A percentile compares a stretch with the other conserved stretches of the same genome.
These are phyloP conservation scores for Kalmusia sp. DNA, from an alignment of 2,329 filamentous ascomycete genomes.

Conservation along the genomic window DNA sequence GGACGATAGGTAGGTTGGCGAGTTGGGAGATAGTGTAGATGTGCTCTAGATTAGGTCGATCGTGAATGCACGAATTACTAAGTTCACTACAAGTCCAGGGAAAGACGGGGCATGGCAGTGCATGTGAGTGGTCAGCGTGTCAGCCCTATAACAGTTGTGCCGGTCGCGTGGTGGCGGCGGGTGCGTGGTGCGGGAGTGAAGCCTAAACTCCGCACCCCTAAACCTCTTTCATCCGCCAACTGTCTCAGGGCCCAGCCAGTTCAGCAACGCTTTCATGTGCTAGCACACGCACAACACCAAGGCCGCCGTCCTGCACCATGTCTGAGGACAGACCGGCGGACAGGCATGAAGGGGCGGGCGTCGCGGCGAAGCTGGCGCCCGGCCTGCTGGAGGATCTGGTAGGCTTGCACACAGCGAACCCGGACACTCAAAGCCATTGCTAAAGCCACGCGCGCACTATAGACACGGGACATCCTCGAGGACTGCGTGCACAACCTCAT, in stretches of 20 bases:
- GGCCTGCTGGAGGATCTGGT: slow-evolving; percentile 42
- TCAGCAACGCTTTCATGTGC: slow-evolving; percentile 16
- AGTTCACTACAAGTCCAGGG: too few relatives aligned
- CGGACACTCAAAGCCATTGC: slow-evolving; percentile 30
- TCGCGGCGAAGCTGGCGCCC: slow-evolving; percentile 30
- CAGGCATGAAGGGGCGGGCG: slow-evolving; percentile 34
- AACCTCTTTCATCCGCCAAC: slow-evolving; percentile 15
- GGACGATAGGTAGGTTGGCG: slow-evolving; percentile 79
- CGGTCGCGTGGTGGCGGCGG: slow-evolving; percentile 7
- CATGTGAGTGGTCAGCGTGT: background rate
- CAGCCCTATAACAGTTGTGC: background rate
- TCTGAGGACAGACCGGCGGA: slow-evolving; percentile 44
- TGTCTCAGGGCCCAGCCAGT: slow-evolving; percentile 17
- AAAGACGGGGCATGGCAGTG: too few relatives aligned
- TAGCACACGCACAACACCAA: slow-evolving; percentile 20
- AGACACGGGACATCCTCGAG: slow-evolving; percentile 65
- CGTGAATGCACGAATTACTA: too few relatives aligned
- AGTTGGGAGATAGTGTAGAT: slow-evolving; percentile 74
- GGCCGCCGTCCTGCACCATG: slow-evolving; percentile 37
- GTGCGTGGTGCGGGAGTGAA: slow-evolving; percentile 8
- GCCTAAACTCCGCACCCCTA: background rate
- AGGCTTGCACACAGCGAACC: too few relatives aligned
- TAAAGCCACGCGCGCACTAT: slow-evolving; percentile 21
- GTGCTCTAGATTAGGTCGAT: too few relatives aligned
- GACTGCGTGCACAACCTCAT: slow-evolving; percentile 79